Percentiles rank a stretch among this genome's conserved stretches.
phyloP scores from a whole-genome alignment of 495 filamentous ascomycete species.

The Xylaria flabelliformis region DNA sequence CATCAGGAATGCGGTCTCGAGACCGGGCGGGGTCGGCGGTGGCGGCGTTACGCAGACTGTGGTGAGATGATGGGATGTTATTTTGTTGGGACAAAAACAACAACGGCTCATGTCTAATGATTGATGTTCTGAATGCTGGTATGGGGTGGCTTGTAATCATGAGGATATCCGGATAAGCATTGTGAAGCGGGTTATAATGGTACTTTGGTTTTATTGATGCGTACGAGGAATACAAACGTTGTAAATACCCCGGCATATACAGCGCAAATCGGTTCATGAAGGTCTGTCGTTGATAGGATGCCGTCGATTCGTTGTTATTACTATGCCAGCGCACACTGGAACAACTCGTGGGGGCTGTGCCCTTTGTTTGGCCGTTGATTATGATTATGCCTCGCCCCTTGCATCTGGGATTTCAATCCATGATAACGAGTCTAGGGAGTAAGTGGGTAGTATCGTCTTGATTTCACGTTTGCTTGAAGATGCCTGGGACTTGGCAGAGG shows the following conservation, averaged over 20 bases:
- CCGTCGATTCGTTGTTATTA: background rate
- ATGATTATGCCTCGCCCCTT: background rate
- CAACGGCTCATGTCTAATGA: slow-evolving; percentile 14
- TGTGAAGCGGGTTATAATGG: background rate
- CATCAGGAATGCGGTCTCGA: slow-evolving; percentile 30
- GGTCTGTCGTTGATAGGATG: background rate
- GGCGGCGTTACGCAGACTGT: slow-evolving; percentile 28
- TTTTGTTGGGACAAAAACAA: background rate
- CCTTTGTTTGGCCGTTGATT: background rate
- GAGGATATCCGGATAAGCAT: slow-evolving; percentile 13
- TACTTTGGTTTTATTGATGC: background rate
- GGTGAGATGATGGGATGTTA: slow-evolving; percentile 14
- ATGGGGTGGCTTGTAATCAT: background rate
- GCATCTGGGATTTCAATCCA: background rate
- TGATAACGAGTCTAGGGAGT: no score
- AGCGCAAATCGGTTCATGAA: background rate
- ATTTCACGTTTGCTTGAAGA: no score
- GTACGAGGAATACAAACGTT: background rate
- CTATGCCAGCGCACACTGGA: background rate
- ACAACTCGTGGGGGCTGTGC: background rate
- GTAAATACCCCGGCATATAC: background rate
- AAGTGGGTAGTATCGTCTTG: no score
- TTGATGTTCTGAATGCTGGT: background rate
- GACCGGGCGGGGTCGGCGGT: slow-evolving; percentile 22
- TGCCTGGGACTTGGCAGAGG: background rate